Percentiles rank a stretch among this genome's conserved stretches.
These are phyloP conservation scores for Dryadomyces sulphureus DNA, from an alignment of 2,329 filamentous ascomycete genomes.

Conservation along the genomic window DNA sequence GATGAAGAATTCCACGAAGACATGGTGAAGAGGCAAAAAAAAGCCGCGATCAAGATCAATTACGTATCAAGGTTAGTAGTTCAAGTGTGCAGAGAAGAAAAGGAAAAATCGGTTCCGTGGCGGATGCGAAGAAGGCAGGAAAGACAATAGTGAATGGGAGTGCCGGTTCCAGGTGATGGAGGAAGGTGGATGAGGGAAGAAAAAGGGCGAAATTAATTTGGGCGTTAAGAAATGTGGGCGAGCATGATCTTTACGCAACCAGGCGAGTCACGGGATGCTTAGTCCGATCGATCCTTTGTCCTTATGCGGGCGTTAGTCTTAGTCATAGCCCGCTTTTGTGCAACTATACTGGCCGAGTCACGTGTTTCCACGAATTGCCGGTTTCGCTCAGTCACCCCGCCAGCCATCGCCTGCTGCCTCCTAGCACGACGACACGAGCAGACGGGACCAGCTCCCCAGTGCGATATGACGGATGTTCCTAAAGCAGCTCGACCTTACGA, in stretches of 20 bases:
- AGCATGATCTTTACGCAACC: not conserved
- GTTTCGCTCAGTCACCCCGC: not conserved
- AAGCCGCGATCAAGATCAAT: not conserved
- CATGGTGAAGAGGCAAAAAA: slow-evolving; percentile 6
- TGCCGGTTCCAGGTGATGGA: not conserved
- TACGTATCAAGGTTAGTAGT: not conserved
- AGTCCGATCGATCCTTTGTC: not conserved
- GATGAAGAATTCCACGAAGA: slow-evolving; percentile 8
- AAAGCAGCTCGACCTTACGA: slow-evolving; percentile 89
- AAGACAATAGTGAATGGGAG: not conserved
- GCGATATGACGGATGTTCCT: slow-evolving; percentile 79
- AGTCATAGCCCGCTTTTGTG: too few relatives aligned
- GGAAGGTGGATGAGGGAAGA: not conserved
- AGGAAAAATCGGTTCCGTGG: not conserved
- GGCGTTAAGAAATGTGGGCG: not conserved
- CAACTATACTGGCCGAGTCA: too few relatives aligned
- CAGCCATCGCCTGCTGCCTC: not conserved
- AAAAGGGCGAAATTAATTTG: not conserved
- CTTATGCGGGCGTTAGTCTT: not conserved
- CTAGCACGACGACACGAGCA: not conserved
- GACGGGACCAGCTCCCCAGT: slow-evolving; percentile 15
- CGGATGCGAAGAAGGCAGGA: not conserved
- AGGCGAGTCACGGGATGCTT: not conserved
- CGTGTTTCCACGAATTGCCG: not conserved
- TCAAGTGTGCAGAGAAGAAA: not conserved